Base-by-base conservation (phyloP, 495 filamentous ascomycete genomes). In the Neurospora sp. region DNA sequence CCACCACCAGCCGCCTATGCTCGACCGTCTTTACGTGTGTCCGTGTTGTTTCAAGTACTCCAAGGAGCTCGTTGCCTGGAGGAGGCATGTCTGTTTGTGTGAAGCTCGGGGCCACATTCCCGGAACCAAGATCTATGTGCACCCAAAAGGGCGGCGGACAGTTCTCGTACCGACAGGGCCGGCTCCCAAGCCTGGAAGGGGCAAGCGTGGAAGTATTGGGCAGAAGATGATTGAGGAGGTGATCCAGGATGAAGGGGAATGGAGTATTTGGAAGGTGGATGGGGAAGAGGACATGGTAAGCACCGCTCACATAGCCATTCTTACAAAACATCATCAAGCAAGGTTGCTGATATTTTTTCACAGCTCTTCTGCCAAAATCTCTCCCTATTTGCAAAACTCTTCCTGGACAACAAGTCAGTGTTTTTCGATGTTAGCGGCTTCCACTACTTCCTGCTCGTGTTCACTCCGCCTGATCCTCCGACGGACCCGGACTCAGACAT, bases 361-460 rank as follows among this genome's bases (percentile, higher is more conserved):
- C 79, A 97, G 89, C 88, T 97, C 17, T 99, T 94, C 82, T 93
- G 92, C 75, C 96, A 98, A 82, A 97, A 97, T 79, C 88, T 99
- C 71, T 97, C 92, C 24, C 91, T 99, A 48, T 97, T 98, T 81
- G 93, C 94, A n/a, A 98, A 98, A 79, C 88, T 99, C 70, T 99
- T 97, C 82, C 90, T 99, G 71, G 94, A 98, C 80, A 97, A 94
- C 79, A 99, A 99, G 80, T 96, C 93, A 28, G 94, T 99, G 74
- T 98, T 97, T 83, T 99, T 96, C 85, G 96, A 98, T 78, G 93
- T 97, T 73, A 89, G 90, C 42, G 93, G 92, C 72, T 99, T 99
- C 84, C 90, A 94, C 76, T 99, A 97, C 86, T 98, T 97, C 80
- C 89, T 97, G 28, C 90, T 98, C 71, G 89, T 92, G 69, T 84